Base-by-base conservation (phyloP, 768 basidiomycete species). In the Tubosaeta brunneosetosa region DNA sequence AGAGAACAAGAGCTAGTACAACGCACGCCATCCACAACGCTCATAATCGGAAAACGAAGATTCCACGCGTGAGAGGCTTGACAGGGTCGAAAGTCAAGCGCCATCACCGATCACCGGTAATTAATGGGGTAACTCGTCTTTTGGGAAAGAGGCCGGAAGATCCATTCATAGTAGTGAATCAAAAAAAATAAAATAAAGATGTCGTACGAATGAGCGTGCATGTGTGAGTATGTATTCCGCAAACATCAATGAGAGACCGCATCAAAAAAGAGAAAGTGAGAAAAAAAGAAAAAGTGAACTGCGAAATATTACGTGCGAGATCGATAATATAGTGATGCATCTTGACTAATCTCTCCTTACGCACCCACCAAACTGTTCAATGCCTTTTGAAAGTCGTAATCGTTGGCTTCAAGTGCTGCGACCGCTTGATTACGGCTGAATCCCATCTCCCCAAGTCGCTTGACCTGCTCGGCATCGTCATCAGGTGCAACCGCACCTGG, bases 371-470 rank as follows among this genome's bases (percentile, higher is more conserved):
- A 70, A 56, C 80, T 85, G 66, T 94, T 91, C 52, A 92, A 70
- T 16, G 91, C 87, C 63, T 76, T 81, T 60, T 75, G 84, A 34
- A 95, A 79, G 66, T 94, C 86, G 63, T 95, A 97, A 50, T 83
- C 84, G 64, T 88, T 76, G 52, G 80, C 84, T 68, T 95, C 94
- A 6, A 98, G 75, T 12, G 94, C 92, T 12, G 78, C 78, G 7
- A 97, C 81, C 0, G 91, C 90, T 65, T 94, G 85, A 14, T 74
- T 68, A 38, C 94, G 81, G 55, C 80, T 85, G 75, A 98, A 97
- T 25, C 95, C 95, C 94, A 97, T 97, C 17, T 78, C 80, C 44
- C 83, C 84, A 37, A 98, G 73, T 64, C 88, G 84, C 63, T 84
- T 88, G 19, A 94, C 87, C 2, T 84, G 73, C 55, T 85, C 83